Conservation (phyloP, 345 rosid species). For the Nephelium lappaceum region DNA sequence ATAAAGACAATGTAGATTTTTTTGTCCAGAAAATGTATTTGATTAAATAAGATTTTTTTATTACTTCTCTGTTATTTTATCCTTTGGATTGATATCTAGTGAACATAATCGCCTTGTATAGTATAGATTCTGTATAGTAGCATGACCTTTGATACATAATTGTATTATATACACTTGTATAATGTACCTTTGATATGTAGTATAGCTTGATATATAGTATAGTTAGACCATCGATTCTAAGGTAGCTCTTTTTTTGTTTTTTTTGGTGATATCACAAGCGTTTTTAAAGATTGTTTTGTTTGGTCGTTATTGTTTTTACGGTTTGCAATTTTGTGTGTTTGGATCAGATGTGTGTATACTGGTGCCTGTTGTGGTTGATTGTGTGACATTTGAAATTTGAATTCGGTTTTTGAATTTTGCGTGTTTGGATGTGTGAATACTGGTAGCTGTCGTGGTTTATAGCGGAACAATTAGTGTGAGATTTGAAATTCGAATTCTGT, state of each 20-base stretch:
- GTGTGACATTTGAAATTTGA: too few species aligned
- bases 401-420: background rate
- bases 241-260: slow-evolving; percentile 36
- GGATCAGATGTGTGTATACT: too few species aligned
- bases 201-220: too few species aligned
- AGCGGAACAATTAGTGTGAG: background rate
- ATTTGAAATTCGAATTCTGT: background rate
- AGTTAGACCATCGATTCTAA: slow-evolving; percentile 62
- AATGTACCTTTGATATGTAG: background rate
- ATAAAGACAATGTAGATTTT: too few species aligned
- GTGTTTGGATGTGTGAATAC: background rate
- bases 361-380: too few species aligned
- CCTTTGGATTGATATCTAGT: background rate
- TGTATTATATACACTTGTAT: background rate
- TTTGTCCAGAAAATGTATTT: background rate
- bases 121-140: background rate
- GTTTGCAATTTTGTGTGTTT: too few species aligned
- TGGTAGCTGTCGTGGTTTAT: background rate
- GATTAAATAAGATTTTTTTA: background rate
- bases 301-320: too few species aligned
- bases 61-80: background rate
- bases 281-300: background rate
- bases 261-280: too few species aligned
- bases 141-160: background rate
- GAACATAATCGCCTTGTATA: background rate